These are phyloP conservation scores for Syncephalis fuscata DNA, from an alignment of 371 early-diverging fungal species.

Conservation along the genomic window DNA sequence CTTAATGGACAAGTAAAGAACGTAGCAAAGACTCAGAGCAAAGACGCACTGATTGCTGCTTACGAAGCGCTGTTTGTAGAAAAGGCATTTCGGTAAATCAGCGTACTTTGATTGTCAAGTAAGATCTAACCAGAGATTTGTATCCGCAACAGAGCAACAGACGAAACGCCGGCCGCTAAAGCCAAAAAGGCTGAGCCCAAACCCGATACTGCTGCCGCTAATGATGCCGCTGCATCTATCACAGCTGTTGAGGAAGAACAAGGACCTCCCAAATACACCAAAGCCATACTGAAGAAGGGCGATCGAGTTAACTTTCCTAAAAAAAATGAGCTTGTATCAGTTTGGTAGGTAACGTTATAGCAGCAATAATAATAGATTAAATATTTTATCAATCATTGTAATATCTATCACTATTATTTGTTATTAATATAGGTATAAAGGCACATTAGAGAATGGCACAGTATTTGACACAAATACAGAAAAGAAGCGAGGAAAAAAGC, in stretches of 20 bases:
- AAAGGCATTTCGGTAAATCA: constrained; percentile 24
- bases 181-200: constrained; percentile 15
- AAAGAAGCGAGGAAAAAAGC: constrained; percentile 25
- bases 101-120: not conserved
- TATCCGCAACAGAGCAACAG: no score
- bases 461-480: constrained; percentile 39
- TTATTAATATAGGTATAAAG: constrained; percentile 35
- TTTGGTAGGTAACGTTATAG: constrained; percentile 8
- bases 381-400: no score
- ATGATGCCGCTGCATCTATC: not conserved
- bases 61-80: constrained; percentile 33
- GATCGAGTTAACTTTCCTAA: constrained; percentile 23
- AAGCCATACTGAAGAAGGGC: constrained; percentile 31
- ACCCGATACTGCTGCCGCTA: constrained; percentile 8
- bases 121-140: no score
- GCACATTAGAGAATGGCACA: constrained; percentile 36
- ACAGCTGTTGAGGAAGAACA: not conserved
- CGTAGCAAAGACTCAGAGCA: constrained; percentile 28
- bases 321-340: constrained; percentile 30
- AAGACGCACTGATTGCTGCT: constrained; percentile 27
- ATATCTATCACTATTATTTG: no score
- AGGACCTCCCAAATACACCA: constrained; percentile 28
- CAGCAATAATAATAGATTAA: no score
- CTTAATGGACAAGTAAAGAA: constrained; percentile 29
- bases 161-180: constrained; percentile 3